Base-by-base conservation (phyloP, 805 yeast genomes). In the Starmerella bacillaris region DNA sequence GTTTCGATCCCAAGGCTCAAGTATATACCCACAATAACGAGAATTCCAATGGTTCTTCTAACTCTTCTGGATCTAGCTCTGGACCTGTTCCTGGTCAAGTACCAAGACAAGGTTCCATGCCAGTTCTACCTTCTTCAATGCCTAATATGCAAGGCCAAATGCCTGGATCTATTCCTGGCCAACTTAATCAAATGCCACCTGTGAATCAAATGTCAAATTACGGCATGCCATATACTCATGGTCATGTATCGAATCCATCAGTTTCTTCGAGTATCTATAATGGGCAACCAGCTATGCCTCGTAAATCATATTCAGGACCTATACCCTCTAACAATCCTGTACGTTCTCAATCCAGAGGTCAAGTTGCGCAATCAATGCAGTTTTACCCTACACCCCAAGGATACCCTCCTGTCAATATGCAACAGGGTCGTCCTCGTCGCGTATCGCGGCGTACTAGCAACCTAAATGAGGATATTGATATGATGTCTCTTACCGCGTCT, bases 401-500 rank as follows among this genome's bases (percentile, higher is more conserved):
- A 9, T 12, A 9, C 11, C 24, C 24, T 12, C 24, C 24, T 12
- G 18, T 18, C 5, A 5, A 7, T 15, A 5, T 14, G 14, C 29
- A 26, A 18, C 14, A 6, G 29, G n/a, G n/a, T n/a, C n/a, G n/a
- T n/a, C 29, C 29, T 5, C 29, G 29, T 7, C 32, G 32, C 22
- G 22, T 16, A 9, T 18, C 9, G 6, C 32, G 22, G 22, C 21
- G 22, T 6, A 21, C 32, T 7, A 18, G 32, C 18, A 37, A 37
- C 8, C 28, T 27, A 14, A 37, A 24, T 27, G 46, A 44, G 27
- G 55, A 51, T 29, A 35, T 43, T 26, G 54, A 49, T 31, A 44
- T 45, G 47, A 38, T 42, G 50, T 37, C 43, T 21, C 12, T 15
- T 9, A 36, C 32, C 39, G 32, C 42, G 46, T 7, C 37, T 17